Evolutionary conservation across 345 rosid genomes (phyloP), one percentile per base, ranked within the genome.

Genomic region (Trapa incisa): DNA sequence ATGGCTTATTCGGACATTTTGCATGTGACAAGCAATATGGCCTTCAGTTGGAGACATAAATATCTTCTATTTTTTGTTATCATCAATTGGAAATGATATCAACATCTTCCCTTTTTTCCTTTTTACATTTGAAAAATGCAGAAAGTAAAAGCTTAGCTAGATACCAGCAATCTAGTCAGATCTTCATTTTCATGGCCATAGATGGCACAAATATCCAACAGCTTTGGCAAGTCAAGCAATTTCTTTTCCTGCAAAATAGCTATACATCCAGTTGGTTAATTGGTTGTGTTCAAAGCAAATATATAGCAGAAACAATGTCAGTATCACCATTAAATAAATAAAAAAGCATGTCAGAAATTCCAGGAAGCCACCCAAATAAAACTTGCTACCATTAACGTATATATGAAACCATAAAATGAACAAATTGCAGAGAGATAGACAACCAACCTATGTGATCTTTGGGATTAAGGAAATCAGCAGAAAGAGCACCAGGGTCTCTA

Each of bases 131-230:
- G 32, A 33, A 67, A 41, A 37, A 15, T 67, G 41, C 37, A 38
- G 13, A 52, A 2, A n/a, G 47, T 15, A 67, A 67, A 45, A 15
- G 42, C 58, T 54, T 12, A 58, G 37, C 63, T 32, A 73, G 80
- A 79, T 79, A 94, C 99, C 84, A 88, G 82, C 72, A 79, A 71
- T 79, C 79, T 80, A 63, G 96, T 82, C 79, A 94, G 70, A 65
- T 88, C 92, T 81, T 80, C 88, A 81, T 94, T 94, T 77, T 88
- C 97, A 80, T 84, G 97, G 70, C 96, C 95, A 76, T 87, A 91
- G 61, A 91, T 84, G 71, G 92, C 96, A 71, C 95, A 91, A 67
- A 89, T 80, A 80, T 94, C 99, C 77, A 94, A 79, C 80, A 94
- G 77, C 82, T 88, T 94, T 5, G 99, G 95, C 83, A 91, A 80